Evolutionary conservation across 2,329 filamentous ascomycete genomes (phyloP).

Genomic region (Botrytis sinoallii): DNA sequence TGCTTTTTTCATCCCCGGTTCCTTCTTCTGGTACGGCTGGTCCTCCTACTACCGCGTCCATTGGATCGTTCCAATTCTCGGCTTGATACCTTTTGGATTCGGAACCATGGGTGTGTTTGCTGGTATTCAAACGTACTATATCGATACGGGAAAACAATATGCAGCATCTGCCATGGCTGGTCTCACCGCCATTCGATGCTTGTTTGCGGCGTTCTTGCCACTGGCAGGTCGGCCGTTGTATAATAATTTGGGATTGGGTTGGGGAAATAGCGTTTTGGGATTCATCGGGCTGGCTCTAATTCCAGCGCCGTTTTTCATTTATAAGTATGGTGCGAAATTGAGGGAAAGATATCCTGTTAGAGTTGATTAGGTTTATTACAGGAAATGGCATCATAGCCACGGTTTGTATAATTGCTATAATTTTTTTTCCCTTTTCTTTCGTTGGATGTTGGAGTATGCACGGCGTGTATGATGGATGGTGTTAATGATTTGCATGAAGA

Average conservation of each 20-base stretch:
- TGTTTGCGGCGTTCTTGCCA: slow-evolving; percentile 49
- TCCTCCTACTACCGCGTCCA: slow-evolving; percentile 41
- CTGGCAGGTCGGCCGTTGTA: slow-evolving; percentile 45
- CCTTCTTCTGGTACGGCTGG: slow-evolving; percentile 49
- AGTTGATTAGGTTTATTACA: neutral
- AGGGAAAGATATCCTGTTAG: slow-evolving; percentile 18
- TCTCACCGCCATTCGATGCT: slow-evolving; percentile 41
- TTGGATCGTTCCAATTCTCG: slow-evolving; percentile 45
- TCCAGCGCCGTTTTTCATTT: slow-evolving; percentile 10
- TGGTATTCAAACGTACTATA: slow-evolving; percentile 46
- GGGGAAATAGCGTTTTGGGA: slow-evolving; percentile 19
- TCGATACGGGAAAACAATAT: slow-evolving; percentile 40
- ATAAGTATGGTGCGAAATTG: slow-evolving; percentile 3
- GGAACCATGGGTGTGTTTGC: slow-evolving; percentile 44
- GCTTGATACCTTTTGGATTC: slow-evolving; percentile 42
- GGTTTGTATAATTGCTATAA: neutral
- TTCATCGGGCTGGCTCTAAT: slow-evolving; percentile 17
- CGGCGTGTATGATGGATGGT: neutral
- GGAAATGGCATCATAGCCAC: no score
- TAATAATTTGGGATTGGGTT: slow-evolving; percentile 11
- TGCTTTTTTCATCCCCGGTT: slow-evolving; percentile 42
- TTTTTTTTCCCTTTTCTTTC: neutral
- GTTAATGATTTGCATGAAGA: neutral
- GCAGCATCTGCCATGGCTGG: slow-evolving; percentile 41
- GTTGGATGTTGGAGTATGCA: neutral